phyloP scores from a whole-genome alignment of 2,329 filamentous ascomycete species.

The Graphilbum ipis-grandicollis region DNA sequence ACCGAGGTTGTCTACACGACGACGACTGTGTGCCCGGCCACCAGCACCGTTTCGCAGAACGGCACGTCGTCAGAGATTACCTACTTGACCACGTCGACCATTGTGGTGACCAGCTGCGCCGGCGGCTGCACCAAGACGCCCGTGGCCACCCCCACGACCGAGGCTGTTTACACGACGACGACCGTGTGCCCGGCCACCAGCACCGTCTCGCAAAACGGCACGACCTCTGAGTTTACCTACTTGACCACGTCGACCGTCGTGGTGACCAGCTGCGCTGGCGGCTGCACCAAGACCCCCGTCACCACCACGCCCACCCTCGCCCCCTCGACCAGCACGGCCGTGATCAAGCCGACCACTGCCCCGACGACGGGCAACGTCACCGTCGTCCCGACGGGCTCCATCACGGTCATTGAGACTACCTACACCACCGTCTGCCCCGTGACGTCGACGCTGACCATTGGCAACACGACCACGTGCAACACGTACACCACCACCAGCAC shows the following conservation, averaged over 20 bases:
- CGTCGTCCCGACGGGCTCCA: slow-evolving; percentile 17
- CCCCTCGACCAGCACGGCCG: not conserved
- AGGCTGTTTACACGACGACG: not conserved
- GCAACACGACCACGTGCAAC: slow-evolving; percentile 15
- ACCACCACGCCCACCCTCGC: not conserved
- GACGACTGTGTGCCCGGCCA: not conserved
- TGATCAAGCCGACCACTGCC: not conserved
- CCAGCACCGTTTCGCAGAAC: slow-evolving; percentile 21
- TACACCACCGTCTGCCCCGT: slow-evolving; percentile 6
- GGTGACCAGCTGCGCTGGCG: slow-evolving; percentile 20
- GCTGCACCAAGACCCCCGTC: slow-evolving; percentile 15
- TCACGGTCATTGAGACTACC: slow-evolving; percentile 13
- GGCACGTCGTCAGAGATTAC: too few relatives aligned
- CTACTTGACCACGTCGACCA: too few relatives aligned
- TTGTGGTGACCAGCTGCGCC: slow-evolving; percentile 22
- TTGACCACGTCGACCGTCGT: slow-evolving; percentile 27
- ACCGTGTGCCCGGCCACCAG: slow-evolving; percentile 16
- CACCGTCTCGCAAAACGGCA: not conserved
- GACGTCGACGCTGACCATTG: not conserved
- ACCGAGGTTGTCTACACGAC: slow-evolving; percentile 2
- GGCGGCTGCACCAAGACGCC: slow-evolving; percentile 16
- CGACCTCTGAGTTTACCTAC: not conserved
- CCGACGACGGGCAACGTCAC: too few relatives aligned
- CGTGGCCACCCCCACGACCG: not conserved
- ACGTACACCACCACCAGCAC: slow-evolving; percentile 25